phyloP scores from a whole-genome alignment of 2,329 filamentous ascomycete species.

The Ceratocystis albifundus region DNA sequence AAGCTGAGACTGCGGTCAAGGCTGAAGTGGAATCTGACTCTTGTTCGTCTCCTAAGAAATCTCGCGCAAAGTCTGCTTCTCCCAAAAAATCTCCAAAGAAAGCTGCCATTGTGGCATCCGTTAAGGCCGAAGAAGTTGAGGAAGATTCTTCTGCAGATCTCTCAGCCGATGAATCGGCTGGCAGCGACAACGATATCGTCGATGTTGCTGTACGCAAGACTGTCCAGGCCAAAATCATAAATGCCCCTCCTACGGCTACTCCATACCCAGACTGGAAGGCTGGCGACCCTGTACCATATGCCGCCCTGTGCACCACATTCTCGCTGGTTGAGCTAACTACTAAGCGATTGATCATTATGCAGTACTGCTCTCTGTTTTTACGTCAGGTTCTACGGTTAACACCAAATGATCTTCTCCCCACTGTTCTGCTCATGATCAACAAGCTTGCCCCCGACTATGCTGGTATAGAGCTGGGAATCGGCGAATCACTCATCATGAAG shows the following conservation, averaged over 20 bases:
- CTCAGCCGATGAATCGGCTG: conserved; percentile 25
- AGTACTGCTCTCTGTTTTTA: conserved; percentile 81
- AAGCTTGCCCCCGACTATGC: conserved; percentile 95
- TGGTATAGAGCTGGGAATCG: conserved; percentile 94
- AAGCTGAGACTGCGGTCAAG: conserved; percentile 19
- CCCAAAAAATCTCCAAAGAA: conserved; percentile 28
- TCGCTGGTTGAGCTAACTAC: conserved; percentile 90
- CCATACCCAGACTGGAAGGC: conserved; percentile 93
- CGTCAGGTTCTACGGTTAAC: conserved; percentile 89
- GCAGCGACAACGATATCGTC: conserved; percentile 55
- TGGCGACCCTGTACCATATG: conserved; percentile 82
- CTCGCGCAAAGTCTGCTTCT: conserved; percentile 22
- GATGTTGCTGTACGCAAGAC: conserved; percentile 68
- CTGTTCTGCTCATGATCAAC: conserved; percentile 91
- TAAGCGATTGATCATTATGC: conserved; percentile 77
- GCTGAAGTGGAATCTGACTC: conserved; percentile 26
- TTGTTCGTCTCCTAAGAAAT: conserved; percentile 44
- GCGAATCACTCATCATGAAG: conserved; percentile 97
- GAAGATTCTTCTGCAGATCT: conserved; percentile 35
- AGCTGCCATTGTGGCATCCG: conserved; percentile 37
- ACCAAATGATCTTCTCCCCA: conserved; percentile 74
- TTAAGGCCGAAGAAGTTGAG: conserved; percentile 34
- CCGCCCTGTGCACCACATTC: conserved; percentile 86
- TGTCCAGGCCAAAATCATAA: conserved; percentile 63
- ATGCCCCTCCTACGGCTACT: conserved; percentile 46